phyloP scores from a whole-genome alignment of 2,329 filamentous ascomycete species.

The Chaetomiaceae sp. region DNA sequence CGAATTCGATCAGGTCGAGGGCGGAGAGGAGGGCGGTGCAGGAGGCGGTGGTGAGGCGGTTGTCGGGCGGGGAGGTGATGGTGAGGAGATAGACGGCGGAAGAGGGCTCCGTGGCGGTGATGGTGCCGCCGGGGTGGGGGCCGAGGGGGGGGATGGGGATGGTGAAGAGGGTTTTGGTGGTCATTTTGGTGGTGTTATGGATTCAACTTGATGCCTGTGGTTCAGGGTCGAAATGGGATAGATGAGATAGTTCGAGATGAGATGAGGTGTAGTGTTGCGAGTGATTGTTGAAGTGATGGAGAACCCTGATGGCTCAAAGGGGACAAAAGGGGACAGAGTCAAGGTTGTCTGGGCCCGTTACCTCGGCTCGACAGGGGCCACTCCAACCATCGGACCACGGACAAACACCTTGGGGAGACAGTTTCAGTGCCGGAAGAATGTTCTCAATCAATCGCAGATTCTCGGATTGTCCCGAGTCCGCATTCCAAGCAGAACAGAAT shows the following conservation, averaged over 20 bases:
- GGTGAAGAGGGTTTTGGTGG: constrained; percentile 47
- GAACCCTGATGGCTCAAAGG: too few relatives aligned
- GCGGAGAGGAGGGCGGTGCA: constrained; percentile 64
- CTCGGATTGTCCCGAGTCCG: too few relatives aligned
- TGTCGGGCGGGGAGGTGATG: constrained; percentile 68
- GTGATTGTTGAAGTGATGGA: too few relatives aligned
- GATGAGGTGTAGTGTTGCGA: too few relatives aligned
- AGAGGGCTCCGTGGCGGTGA: constrained; percentile 59
- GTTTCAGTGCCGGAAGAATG: too few relatives aligned
- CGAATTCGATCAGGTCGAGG: constrained; percentile 70
- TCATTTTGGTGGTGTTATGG: neutral
- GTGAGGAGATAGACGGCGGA: constrained; percentile 67
- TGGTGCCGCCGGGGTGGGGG: constrained; percentile 49
- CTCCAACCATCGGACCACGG: too few relatives aligned
- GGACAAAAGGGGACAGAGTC: too few relatives aligned
- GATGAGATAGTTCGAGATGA: neutral
- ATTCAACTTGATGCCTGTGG: neutral
- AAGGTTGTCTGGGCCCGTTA: too few relatives aligned
- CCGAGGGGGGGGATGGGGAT: constrained; percentile 49
- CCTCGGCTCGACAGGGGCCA: too few relatives aligned
- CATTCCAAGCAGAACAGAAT: too few relatives aligned
- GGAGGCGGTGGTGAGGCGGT: constrained; percentile 66
- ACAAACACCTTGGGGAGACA: too few relatives aligned
- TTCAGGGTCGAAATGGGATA: neutral
- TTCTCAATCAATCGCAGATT: too few relatives aligned